Base-by-base conservation (phyloP, 2,329 filamentous ascomycete species). In the Epichloe festucae region DNA sequence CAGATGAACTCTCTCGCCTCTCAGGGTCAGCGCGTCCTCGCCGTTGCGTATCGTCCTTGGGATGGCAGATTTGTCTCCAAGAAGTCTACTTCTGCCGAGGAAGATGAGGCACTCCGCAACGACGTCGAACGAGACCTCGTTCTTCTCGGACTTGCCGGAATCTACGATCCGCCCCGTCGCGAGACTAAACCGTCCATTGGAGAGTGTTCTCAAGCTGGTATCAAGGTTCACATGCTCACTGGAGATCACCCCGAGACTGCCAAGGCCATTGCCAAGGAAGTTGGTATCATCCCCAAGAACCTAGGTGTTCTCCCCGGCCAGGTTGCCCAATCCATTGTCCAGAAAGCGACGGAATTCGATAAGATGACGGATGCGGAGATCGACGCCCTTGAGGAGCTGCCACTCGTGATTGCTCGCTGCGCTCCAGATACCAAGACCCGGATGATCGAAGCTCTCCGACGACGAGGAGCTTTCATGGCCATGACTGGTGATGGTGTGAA, bases 401-500 rank as follows among this genome's bases (percentile, higher is more conserved):
- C 88, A 2, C 73, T 91, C 1, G 89, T 94, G 8, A 84, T 94
- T 54, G 88, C 89, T 39, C 83, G 89, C 39, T 94, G 88, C 63
- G 85, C 87, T 1, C 89, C 89, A 0, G 81, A 86, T 53, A 94
- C 89, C 40, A 95, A 95, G 69, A 88, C 89, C 4, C 82, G 87
- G 53, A 94, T 95, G 88, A 90, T 95, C 49, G 87, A 90, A 58
- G 88, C 89, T 5, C 77, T 95, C 15, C 86, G 90, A 57, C 81
- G 89, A 15, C 83, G 88, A 41, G 76, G 78, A 21, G 77, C 78
- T 19, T 91, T 86, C 66, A 87, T 84, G 65, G 87, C 87, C 53
- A 93, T 94, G 87, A 93, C 87, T 17, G 88, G 88, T 53, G 88
- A 94, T 59, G 88, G 88, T 46, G 88, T 93, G 55, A 94, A 94